A percentile compares a stretch with the other conserved stretches of the same genome.
phyloP scores from a whole-genome alignment of 2,329 filamentous ascomycete species.

The Didymella keratinophila region DNA sequence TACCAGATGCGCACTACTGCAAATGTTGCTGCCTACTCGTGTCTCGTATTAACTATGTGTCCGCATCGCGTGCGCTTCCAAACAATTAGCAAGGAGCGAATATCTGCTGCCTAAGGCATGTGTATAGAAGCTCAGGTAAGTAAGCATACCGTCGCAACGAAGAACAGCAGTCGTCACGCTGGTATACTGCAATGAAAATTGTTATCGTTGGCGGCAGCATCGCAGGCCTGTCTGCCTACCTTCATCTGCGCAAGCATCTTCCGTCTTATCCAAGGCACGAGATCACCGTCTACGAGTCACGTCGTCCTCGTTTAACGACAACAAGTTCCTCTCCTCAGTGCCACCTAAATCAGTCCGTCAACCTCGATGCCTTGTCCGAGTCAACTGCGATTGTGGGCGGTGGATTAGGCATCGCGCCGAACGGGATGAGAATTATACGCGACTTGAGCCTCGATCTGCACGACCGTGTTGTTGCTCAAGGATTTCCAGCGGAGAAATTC shows the following conservation, averaged over 20 bases:
- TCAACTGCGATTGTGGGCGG: constrained; percentile 19
- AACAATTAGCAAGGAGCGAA: not conserved
- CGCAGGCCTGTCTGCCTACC: constrained; percentile 28
- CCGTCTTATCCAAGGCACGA: constrained; percentile 18
- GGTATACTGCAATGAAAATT: constrained; percentile 12
- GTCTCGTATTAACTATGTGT: not conserved
- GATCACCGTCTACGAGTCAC: constrained; percentile 22
- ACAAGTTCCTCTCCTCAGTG: not conserved
- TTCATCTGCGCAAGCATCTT: constrained; percentile 39
- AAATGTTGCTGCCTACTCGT: constrained; percentile 6
- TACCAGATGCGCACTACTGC: too few relatives aligned
- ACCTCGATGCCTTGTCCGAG: constrained; percentile 1
- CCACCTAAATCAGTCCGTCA: not conserved
- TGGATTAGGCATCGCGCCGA: constrained; percentile 40
- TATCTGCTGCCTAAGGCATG: constrained; percentile 6
- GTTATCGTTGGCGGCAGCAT: constrained; percentile 29
- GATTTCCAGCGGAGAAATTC: constrained; percentile 30
- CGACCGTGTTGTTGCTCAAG: constrained; percentile 28
- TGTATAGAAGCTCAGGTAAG: not conserved
- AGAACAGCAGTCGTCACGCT: not conserved
- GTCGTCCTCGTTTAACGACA: not conserved
- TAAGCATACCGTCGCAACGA: not conserved
- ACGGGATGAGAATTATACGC: constrained; percentile 36
- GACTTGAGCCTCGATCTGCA: constrained; percentile 29
- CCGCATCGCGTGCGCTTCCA: not conserved